These are phyloP conservation scores for Termitomyces sp. DNA, from an alignment of 768 basidiomycete genomes.

Conservation along the genomic window DNA sequence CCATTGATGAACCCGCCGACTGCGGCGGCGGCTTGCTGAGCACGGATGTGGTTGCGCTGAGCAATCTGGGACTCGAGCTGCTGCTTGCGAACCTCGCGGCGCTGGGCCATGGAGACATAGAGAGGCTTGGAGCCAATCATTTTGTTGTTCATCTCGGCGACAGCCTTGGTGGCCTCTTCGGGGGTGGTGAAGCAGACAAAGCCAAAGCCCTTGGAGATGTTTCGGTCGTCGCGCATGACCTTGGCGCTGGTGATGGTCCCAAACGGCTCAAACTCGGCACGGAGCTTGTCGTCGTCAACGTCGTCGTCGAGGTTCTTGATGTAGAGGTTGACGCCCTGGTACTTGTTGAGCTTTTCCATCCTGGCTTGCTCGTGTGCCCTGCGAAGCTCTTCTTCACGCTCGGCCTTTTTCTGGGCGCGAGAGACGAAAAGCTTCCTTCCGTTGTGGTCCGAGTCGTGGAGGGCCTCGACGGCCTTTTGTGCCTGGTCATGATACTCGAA, in stretches of 20 bases:
- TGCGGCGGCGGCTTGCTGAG: slow-evolving; percentile 92
- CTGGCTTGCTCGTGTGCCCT: slow-evolving; percentile 91
- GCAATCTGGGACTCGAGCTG: slow-evolving; percentile 98
- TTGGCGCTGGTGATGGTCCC: slow-evolving; percentile 98
- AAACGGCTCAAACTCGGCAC: slow-evolving; percentile 93
- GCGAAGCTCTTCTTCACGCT: slow-evolving; percentile 96
- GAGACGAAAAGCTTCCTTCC: slow-evolving; percentile 93
- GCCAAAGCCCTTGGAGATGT: slow-evolving; percentile 91
- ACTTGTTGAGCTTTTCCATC: slow-evolving; percentile 97
- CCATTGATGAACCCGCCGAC: slow-evolving; percentile 78
- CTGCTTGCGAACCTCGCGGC: slow-evolving; percentile 95
- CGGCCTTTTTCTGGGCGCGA: slow-evolving; percentile 97
- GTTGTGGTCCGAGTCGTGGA: slow-evolving; percentile 80
- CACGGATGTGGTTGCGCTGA: slow-evolving; percentile 94
- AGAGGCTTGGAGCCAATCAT: slow-evolving; percentile 98
- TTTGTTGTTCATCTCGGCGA: slow-evolving; percentile 99
- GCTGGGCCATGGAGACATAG: slow-evolving; percentile 97
- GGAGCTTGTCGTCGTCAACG: slow-evolving; percentile 95
- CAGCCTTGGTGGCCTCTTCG: slow-evolving; percentile 98
- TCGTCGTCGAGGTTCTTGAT: slow-evolving; percentile 99
- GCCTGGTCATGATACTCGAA: slow-evolving; percentile 91
- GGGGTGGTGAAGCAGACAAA: slow-evolving; percentile 99
- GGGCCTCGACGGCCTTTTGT: slow-evolving; percentile 78
- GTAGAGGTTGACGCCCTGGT: slow-evolving; percentile 98
- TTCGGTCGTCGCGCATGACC: slow-evolving; percentile 98